Evolutionary conservation across 805 yeast species (phyloP).

Genomic region (Metschnikowia cerradonensis): DNA sequence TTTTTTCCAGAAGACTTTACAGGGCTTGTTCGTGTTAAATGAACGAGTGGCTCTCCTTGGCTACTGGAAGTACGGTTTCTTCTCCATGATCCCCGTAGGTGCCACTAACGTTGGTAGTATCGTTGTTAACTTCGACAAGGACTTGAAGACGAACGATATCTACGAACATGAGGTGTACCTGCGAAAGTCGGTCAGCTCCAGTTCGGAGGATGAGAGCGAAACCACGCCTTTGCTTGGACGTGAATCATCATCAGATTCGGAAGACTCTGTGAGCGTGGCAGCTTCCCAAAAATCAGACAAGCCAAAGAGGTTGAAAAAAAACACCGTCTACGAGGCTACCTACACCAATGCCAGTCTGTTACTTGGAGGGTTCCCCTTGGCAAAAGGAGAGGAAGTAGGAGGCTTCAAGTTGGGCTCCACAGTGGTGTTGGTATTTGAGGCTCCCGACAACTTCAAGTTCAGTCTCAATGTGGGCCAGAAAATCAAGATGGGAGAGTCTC

Average conservation of each 20-base stretch:
- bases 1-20: constrained; percentile 82
- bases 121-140: constrained; percentile 85
- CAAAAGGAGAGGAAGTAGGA: constrained; percentile 93
- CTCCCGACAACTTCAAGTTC: constrained; percentile 77
- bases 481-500: constrained; percentile 78
- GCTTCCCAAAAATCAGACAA: constrained; percentile 8
- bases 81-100: constrained; percentile 98
- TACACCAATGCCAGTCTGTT: constrained; percentile 73
- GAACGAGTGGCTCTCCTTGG: constrained; percentile 95
- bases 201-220: constrained; percentile 6
- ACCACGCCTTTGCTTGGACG: constrained; percentile 3
- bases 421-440: constrained; percentile 95
- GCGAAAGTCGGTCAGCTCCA: constrained; percentile 14
- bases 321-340: constrained; percentile 91
- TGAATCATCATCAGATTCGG: background rate
- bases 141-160: constrained; percentile 75
- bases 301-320: constrained; percentile 49
- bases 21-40: constrained; percentile 83
- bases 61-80: constrained; percentile 94
- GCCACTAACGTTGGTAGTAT: constrained; percentile 98
- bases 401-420: constrained; percentile 96
- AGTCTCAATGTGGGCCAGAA: constrained; percentile 65
- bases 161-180: constrained; percentile 48
- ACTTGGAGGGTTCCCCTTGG: constrained; percentile 82
- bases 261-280: background rate